These are phyloP conservation scores for Cercospora sp. DNA, from an alignment of 2,329 filamentous ascomycete genomes.

Conservation along the genomic window DNA sequence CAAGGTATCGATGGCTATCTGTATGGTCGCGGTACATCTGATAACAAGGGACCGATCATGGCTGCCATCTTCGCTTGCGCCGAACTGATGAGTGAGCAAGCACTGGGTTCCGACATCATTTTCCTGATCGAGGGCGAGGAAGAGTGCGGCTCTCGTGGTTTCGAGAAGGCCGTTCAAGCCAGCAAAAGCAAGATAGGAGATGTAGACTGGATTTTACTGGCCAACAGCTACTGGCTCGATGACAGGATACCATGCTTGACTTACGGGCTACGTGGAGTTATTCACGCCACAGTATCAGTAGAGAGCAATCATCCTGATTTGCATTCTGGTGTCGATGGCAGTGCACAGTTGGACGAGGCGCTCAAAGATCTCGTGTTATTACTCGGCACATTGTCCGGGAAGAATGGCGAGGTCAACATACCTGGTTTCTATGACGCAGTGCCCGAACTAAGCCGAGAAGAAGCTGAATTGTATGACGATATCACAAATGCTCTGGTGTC, in stretches of 20 bases:
- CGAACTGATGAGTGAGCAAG: slow-evolving; percentile 81
- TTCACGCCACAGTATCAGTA: slow-evolving; percentile 88
- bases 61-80: slow-evolving; percentile 92
- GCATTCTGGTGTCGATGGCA: slow-evolving; percentile 96
- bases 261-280: slow-evolving; percentile 88
- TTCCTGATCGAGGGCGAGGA: slow-evolving; percentile 97
- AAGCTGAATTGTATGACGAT: slow-evolving; percentile 78
- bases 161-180: slow-evolving; percentile 75
- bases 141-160: slow-evolving; percentile 89
- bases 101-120: slow-evolving; percentile 81
- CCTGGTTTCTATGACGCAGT: slow-evolving; percentile 88
- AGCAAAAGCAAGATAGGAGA: slow-evolving; percentile 84
- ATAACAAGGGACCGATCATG: slow-evolving; percentile 96
- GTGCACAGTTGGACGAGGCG: slow-evolving; percentile 83
- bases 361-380: slow-evolving; percentile 86
- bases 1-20: slow-evolving; percentile 88
- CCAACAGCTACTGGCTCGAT: slow-evolving; percentile 98
- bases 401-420: slow-evolving; percentile 77
- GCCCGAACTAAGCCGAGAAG: slow-evolving; percentile 69
- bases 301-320: slow-evolving; percentile 84
- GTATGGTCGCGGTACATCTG: slow-evolving; percentile 93
- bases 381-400: slow-evolving; percentile 77
- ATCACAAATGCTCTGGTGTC: slow-evolving; percentile 76
- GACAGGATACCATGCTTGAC: slow-evolving; percentile 94
- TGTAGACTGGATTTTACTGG: slow-evolving; percentile 90